Percentiles rank a stretch among this genome's conserved stretches.
phyloP scores from a whole-genome alignment of 148 eudicot genomes.

The Rhododendron vialii region DNA sequence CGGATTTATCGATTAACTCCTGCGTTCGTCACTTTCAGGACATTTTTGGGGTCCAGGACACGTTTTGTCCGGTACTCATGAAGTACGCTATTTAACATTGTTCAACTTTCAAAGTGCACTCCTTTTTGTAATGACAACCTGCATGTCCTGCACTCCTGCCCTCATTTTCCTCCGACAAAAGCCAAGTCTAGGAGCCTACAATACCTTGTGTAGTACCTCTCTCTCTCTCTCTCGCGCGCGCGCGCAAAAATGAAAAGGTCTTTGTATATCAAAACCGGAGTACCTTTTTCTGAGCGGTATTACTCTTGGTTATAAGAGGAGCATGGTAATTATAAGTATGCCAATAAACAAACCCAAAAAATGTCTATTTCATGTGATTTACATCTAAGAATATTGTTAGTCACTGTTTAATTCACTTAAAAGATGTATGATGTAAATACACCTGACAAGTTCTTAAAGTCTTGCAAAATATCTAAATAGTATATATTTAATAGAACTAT shows the following conservation, averaged over 20 bases:
- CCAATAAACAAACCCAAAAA: not conserved
- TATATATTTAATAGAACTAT: too few species aligned
- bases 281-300: not conserved
- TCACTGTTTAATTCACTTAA: too few species aligned
- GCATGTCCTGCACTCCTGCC: too few species aligned
- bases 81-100: not conserved
- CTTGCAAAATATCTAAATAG: too few species aligned
- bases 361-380: not conserved
- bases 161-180: not conserved
- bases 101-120: not conserved
- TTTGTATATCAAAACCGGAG: not conserved
- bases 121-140: not conserved
- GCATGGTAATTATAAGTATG: not conserved
- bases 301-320: not conserved
- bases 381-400: too few species aligned
- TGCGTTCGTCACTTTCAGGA: not conserved
- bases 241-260: too few species aligned
- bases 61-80: not conserved
- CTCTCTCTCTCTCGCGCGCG: too few species aligned
- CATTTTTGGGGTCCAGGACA: not conserved
- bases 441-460: too few species aligned
- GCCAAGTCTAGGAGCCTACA: not conserved
- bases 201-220: too few species aligned
- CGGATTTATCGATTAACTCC: not conserved
- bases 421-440: too few species aligned